Evolutionary conservation across 2,329 filamentous ascomycete genomes (phyloP).

Genomic region (Tothia fuscella): DNA sequence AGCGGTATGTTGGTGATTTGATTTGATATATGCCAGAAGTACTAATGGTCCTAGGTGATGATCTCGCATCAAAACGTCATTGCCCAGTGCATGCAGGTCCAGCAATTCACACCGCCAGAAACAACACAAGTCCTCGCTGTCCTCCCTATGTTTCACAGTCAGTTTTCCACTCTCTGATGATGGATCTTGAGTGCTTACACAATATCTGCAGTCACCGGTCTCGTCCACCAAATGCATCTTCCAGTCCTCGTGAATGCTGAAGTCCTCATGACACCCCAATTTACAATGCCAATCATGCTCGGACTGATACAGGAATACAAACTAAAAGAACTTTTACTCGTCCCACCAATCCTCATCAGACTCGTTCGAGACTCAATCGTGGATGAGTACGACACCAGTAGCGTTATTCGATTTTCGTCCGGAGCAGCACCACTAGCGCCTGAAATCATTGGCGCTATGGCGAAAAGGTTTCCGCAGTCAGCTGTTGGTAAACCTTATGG

Average conservation of each 20-base stretch:
- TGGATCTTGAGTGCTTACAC: neutral
- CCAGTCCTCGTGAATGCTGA: constrained; percentile 53
- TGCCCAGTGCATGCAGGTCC: constrained; percentile 49
- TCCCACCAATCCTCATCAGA: constrained; percentile 50
- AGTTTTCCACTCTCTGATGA: constrained; percentile 9
- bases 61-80: constrained; percentile 44
- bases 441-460: constrained; percentile 45
- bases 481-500: constrained; percentile 9
- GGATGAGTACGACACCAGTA: constrained; percentile 43
- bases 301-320: constrained; percentile 39
- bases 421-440: constrained; percentile 47
- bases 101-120: constrained; percentile 38
- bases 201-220: constrained; percentile 37
- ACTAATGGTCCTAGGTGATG: too few species aligned
- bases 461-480: constrained; percentile 43
- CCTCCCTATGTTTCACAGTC: constrained; percentile 48
- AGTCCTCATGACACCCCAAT: constrained; percentile 51
- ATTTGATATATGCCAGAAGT: too few species aligned
- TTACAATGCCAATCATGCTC: constrained; percentile 50
- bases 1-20: constrained; percentile 27
- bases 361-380: constrained; percentile 46
- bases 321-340: constrained; percentile 44
- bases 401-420: constrained; percentile 44
- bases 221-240: constrained; percentile 51
- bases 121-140: constrained; percentile 44